Percentiles rank a stretch among this genome's conserved stretches.
Conservation (phyloP, 1,139 yeast species). For the Yamadazyma pseudoaaseri region DNA sequence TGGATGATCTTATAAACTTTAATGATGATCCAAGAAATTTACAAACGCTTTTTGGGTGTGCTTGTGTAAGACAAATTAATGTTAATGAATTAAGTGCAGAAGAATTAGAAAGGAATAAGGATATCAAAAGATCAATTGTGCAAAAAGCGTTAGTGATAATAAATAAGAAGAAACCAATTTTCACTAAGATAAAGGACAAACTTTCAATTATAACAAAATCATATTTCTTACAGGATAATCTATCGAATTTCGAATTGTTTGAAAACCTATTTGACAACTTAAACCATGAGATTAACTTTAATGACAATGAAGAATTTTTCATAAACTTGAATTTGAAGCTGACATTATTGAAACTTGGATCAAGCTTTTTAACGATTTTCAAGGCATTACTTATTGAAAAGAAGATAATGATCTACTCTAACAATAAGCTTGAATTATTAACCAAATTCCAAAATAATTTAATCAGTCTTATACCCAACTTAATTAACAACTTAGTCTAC, state of each 20-base stretch:
- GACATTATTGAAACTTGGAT: slow-evolving; percentile 57
- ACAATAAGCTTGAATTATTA: slow-evolving; percentile 68
- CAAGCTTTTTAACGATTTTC: slow-evolving; percentile 63
- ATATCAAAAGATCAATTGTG: slow-evolving; percentile 82
- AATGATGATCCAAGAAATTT: slow-evolving; percentile 47
- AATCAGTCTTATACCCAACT: slow-evolving; percentile 72
- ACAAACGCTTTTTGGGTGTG: slow-evolving; percentile 86
- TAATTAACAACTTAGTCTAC: slow-evolving; percentile 69
- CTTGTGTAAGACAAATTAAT: slow-evolving; percentile 84
- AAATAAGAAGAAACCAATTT: slow-evolving; percentile 75
- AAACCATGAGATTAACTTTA: slow-evolving; percentile 33
- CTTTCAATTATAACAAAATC: slow-evolving; percentile 86
- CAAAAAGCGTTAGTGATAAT: slow-evolving; percentile 92
- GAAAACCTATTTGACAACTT: slow-evolving; percentile 75
- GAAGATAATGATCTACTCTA: slow-evolving; percentile 69
- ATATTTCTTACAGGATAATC: slow-evolving; percentile 77
- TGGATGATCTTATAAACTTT: slow-evolving; percentile 43
- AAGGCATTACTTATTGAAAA: slow-evolving; percentile 79
- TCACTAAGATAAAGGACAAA: slow-evolving; percentile 85
- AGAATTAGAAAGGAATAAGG: slow-evolving; percentile 50
- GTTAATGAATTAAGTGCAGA: slow-evolving; percentile 53
- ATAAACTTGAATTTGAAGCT: slow-evolving; percentile 75
- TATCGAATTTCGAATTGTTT: slow-evolving; percentile 66
- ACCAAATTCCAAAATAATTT: slow-evolving; percentile 77
- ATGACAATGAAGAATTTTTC: slow-evolving; percentile 48